phyloP scores from a whole-genome alignment of 225 moss, liverwort and hornwort genomes.

The Neckera pumila region DNA sequence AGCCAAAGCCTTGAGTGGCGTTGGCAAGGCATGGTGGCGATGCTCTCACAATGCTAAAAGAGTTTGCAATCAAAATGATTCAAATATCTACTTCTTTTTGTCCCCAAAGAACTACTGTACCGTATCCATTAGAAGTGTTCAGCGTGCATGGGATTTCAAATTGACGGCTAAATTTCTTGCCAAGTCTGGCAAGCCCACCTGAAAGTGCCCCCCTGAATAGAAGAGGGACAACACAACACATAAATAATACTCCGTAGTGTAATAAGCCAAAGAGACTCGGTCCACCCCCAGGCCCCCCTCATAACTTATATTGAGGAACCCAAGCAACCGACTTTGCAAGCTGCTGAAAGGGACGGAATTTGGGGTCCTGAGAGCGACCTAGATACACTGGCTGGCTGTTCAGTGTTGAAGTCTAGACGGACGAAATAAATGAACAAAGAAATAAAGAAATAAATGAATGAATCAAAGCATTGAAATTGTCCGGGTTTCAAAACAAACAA shows the following conservation, averaged over 20 bases:
- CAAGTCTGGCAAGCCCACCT: background rate
- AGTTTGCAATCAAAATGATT: background rate
- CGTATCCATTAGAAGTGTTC: background rate
- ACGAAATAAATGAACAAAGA: background rate
- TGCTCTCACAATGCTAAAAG: too few relatives aligned
- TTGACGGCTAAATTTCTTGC: background rate
- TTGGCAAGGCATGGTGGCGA: too few relatives aligned
- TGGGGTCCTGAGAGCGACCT: background rate
- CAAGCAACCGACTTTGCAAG: constrained; percentile 14
- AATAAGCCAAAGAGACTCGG: background rate
- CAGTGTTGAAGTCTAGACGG: background rate
- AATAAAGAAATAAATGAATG: background rate
- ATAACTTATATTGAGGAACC: background rate
- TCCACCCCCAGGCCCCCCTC: background rate
- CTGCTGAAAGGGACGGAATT: background rate
- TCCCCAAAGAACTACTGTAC: background rate
- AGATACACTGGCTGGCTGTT: background rate
- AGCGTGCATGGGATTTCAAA: background rate
- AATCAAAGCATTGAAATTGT: background rate
- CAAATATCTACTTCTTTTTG: background rate
- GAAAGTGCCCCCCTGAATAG: background rate
- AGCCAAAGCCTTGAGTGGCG: too few relatives aligned
- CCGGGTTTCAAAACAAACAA: background rate
- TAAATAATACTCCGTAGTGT: background rate
- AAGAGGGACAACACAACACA: background rate